Conservation (phyloP, 1,284 basidiomycete genomes). For the Cystobasidium slooffiae region DNA sequence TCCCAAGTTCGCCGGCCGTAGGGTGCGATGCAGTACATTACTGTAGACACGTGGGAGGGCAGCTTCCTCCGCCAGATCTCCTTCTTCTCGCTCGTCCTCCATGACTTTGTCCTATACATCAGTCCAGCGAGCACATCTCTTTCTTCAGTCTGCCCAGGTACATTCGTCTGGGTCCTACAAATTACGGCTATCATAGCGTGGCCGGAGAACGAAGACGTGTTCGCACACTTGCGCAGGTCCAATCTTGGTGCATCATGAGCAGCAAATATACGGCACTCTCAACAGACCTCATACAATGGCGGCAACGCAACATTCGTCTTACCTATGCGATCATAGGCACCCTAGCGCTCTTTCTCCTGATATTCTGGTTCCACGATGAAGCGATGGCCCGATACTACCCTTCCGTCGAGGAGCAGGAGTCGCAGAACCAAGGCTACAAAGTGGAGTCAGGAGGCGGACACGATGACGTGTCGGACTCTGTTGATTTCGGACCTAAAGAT, state of each 20-base stretch:
- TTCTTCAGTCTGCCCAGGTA: too few relatives aligned
- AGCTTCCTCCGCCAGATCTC: too few relatives aligned
- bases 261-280: conserved; percentile 4
- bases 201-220: background rate
- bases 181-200: too few relatives aligned
- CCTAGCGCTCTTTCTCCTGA: background rate
- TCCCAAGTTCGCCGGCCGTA: too few relatives aligned
- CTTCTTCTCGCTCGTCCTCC: too few relatives aligned
- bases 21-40: too few relatives aligned
- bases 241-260: background rate
- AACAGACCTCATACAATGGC: conserved; percentile 8
- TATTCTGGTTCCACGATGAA: conserved; percentile 12
- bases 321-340: conserved; percentile 6
- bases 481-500: conserved; percentile 9
- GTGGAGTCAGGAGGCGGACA: too few relatives aligned
- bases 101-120: too few relatives aligned
- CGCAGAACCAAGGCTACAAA: background rate
- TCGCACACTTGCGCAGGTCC: background rate
- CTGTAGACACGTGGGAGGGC: too few relatives aligned
- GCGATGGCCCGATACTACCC: conserved; percentile 1
- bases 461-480: too few relatives aligned
- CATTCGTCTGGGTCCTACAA: too few relatives aligned
- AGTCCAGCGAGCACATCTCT: too few relatives aligned
- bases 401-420: background rate
- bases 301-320: conserved; percentile 15